phyloP scores from a whole-genome alignment of 2,329 filamentous ascomycete species.

The Fusarium graminum region DNA sequence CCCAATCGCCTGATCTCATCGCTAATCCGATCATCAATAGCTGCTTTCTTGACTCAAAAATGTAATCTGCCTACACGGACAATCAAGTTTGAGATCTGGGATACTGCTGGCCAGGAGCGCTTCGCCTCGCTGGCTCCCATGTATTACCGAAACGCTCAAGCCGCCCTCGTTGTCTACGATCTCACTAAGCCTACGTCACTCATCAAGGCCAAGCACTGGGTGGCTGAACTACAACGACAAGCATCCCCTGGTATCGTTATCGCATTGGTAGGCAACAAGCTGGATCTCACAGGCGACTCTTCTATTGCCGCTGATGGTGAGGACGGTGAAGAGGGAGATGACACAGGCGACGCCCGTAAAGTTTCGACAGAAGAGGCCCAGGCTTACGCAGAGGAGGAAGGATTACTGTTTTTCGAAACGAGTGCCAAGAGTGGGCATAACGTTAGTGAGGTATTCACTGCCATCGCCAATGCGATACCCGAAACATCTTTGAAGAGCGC shows the following conservation, averaged over 20 bases:
- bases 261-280: constrained; percentile 95
- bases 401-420: constrained; percentile 95
- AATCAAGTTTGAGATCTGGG: constrained; percentile 97
- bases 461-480: constrained; percentile 97
- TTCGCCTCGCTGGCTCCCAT: constrained; percentile 97
- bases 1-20: constrained; percentile 4
- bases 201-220: constrained; percentile 98
- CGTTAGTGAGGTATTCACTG: constrained; percentile 95
- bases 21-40: constrained; percentile 60
- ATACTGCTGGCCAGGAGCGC: constrained; percentile 96
- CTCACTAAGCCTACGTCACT: constrained; percentile 96
- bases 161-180: constrained; percentile 97
- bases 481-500: constrained; percentile 95
- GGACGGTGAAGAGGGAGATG: constrained; percentile 69
- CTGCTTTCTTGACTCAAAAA: constrained; percentile 98
- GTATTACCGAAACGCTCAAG: constrained; percentile 99
- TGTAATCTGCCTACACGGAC: constrained; percentile 94
- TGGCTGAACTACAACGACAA: constrained; percentile 95
- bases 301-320: constrained; percentile 58
- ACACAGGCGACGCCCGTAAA: constrained; percentile 82
- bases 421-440: constrained; percentile 97
- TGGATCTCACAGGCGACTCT: constrained; percentile 82
- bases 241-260: constrained; percentile 97
- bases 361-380: constrained; percentile 92
- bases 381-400: constrained; percentile 94